Evolutionary conservation across 75 land plant species (phyloP), one percentile per base, ranked within the genome.

Genomic region (Sequoiadendron giganteum): DNA sequence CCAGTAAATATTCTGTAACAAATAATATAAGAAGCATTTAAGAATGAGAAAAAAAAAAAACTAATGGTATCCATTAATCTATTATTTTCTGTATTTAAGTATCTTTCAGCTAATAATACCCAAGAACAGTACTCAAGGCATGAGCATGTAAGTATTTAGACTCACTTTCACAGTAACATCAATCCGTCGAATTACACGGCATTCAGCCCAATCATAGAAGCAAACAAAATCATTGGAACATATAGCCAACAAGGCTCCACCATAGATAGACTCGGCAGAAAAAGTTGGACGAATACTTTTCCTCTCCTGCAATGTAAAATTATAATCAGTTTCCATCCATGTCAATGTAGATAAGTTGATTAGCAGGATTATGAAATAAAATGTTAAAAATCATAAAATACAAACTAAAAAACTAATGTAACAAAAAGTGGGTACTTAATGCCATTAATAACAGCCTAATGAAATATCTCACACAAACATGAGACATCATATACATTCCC

Each of bases 171-270:
- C 99, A 89, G 88, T 93, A 56, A 97, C 99, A 93, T 98, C 99
- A 88, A 98, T 98, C 40, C 99, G 89, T 0, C 96, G 95, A 87
- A 98, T 95, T 87, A 98, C 88, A 75, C 99, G 90, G 92, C 99
- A 98, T 43, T 98, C 99, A 77, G 95, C 94, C 99, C 99, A 98
- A 85, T 97, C 99, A 93, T 98, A 98, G 83, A 98, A 98, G 89
- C 99, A 98, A 75, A 98, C 93, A 55, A 96, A 98, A 86, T 98
- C 99, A 93, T 94, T 98, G 75, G 99, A 95, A 89, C 99, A 95
- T 87, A 97, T 98, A 42, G 98, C 97, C 88, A 98, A 79, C 82
- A 98, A 89, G 43, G 90, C 88, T 88, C 99, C 99, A 16, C 99
- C 99, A 93, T 91, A 96, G 85, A 98, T 98, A 36, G 93, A 95